Evolutionary conservation across 2,329 filamentous ascomycete genomes (phyloP).

Genomic region (Triangularia setosa): DNA sequence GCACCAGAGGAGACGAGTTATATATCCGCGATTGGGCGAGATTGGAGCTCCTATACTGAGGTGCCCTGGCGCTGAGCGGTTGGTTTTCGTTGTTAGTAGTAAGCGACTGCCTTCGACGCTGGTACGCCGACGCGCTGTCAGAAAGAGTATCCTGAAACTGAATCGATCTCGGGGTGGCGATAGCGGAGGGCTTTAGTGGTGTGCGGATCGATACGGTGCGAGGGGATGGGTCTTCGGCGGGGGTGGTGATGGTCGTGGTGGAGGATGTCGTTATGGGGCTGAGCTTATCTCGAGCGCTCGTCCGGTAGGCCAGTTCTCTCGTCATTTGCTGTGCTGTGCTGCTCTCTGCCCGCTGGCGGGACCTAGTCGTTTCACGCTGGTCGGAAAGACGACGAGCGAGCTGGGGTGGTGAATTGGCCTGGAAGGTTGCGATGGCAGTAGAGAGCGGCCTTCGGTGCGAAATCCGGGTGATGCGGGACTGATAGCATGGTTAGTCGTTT

Average conservation of each 20-base stretch:
- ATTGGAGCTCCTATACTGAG: constrained; percentile 41
- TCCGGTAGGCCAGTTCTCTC: constrained; percentile 44
- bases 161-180: constrained; percentile 48
- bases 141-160: constrained; percentile 42
- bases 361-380: constrained; percentile 47
- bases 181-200: constrained; percentile 39
- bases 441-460: constrained; percentile 53
- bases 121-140: constrained; percentile 30
- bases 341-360: constrained; percentile 40
- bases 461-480: constrained; percentile 48
- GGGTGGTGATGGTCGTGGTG: constrained; percentile 25
- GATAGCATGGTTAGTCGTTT: constrained; percentile 24
- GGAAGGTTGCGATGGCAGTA: constrained; percentile 44
- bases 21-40: constrained; percentile 43
- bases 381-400: constrained; percentile 54
- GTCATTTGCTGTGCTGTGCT: constrained; percentile 37
- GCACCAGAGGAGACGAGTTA: constrained; percentile 58
- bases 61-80: constrained; percentile 38
- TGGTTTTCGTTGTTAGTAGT: constrained; percentile 38
- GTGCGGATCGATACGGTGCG: constrained; percentile 33
- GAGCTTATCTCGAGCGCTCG: constrained; percentile 40
- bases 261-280: constrained; percentile 31
- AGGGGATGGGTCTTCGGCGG: constrained; percentile 31
- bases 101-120: constrained; percentile 43
- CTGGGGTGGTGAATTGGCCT: constrained; percentile 48